Evolutionary conservation across 441 rosid species (phyloP).

Genomic region (Theobroma grandiflorum): DNA sequence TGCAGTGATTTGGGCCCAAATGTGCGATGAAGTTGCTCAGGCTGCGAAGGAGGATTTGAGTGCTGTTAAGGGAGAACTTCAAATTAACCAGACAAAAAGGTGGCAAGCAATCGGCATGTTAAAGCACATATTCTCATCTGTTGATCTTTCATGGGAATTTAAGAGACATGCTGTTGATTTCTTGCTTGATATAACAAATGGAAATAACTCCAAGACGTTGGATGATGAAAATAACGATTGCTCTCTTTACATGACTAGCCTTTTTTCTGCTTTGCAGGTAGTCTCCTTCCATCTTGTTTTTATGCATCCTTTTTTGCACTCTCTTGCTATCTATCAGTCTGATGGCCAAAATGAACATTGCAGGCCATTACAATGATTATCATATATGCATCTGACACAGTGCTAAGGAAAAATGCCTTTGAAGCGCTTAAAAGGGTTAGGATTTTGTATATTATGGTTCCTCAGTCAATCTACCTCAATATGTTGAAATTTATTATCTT

Average conservation of each 20-base stretch:
- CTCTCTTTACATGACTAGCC: conserved; percentile 60
- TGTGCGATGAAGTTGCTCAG: conserved; percentile 54
- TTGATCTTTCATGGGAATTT: conserved; percentile 68
- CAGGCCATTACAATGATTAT: conserved; percentile 75
- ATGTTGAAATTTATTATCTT: neutral
- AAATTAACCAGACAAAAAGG: conserved; percentile 55
- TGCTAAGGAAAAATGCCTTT: conserved; percentile 69
- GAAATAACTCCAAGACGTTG: conserved; percentile 40
- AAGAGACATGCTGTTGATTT: conserved; percentile 70
- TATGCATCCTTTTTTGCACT: conserved; percentile 21
- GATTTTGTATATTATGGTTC: conserved; percentile 16
- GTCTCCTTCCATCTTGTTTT: conserved; percentile 29
- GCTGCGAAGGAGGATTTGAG: conserved; percentile 53
- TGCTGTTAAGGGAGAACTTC: conserved; percentile 59
- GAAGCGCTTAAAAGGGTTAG: conserved; percentile 78
- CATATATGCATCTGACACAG: conserved; percentile 62
- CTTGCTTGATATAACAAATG: conserved; percentile 64
- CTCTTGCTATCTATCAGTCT: conserved; percentile 22
- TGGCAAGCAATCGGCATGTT: conserved; percentile 88
- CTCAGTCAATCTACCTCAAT: conserved; percentile 11
- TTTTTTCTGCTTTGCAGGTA: conserved; percentile 78
- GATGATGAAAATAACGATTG: conserved; percentile 51
- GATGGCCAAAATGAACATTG: conserved; percentile 27
- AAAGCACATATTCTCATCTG: conserved; percentile 64
- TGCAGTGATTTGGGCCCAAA: conserved; percentile 80